These are phyloP conservation scores for Dacryopinax spathularia DNA, from an alignment of 768 basidiomycete species.

Conservation along the genomic window DNA sequence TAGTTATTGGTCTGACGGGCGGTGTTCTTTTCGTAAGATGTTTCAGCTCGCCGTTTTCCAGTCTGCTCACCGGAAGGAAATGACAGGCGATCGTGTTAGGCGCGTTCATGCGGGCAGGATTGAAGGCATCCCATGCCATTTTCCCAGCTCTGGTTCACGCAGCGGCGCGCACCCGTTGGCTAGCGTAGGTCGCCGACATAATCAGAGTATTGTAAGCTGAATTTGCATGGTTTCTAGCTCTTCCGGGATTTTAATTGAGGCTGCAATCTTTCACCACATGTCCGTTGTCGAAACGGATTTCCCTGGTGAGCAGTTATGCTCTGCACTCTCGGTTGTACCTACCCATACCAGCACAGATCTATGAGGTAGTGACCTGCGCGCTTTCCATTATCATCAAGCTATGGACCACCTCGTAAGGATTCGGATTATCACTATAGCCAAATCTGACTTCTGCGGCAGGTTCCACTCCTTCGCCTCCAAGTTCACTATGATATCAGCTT, in stretches of 20 bases:
- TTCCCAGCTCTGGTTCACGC: not conserved
- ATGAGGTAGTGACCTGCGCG: not conserved
- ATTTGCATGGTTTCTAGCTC: not conserved
- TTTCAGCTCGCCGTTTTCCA: not conserved
- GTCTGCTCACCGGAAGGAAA: too few relatives aligned
- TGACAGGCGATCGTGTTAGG: not conserved
- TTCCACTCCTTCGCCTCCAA: too few relatives aligned
- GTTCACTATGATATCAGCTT: too few relatives aligned
- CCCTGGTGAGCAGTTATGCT: not conserved
- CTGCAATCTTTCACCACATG: not conserved
- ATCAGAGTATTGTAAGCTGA: not conserved
- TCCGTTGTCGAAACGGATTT: not conserved
- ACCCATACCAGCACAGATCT: not conserved
- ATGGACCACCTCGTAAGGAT: not conserved
- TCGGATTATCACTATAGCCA: not conserved
- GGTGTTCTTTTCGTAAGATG: not conserved
- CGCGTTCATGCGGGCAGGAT: not conserved
- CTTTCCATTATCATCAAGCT: not conserved
- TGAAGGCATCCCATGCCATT: not conserved
- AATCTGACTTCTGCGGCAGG: not conserved
- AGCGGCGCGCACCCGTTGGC: not conserved
- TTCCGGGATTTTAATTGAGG: not conserved
- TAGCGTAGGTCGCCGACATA: not conserved
- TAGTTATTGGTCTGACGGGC: not conserved
- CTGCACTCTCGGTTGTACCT: not conserved